These are phyloP conservation scores for Tolypocladium ovalisporum DNA, from an alignment of 2,329 filamentous ascomycete species.

Conservation along the genomic window DNA sequence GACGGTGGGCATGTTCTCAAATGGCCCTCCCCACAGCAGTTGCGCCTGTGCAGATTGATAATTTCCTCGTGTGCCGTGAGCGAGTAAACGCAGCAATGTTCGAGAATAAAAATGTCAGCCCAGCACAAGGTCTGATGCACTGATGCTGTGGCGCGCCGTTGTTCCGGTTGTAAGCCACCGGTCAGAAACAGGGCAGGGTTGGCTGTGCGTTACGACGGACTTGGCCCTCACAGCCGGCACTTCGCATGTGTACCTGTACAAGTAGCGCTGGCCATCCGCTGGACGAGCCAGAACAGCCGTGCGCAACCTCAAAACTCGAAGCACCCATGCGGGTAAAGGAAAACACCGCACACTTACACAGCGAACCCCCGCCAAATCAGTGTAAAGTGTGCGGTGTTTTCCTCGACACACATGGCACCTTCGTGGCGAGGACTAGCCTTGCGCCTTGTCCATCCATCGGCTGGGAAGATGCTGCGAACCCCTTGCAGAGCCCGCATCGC, in stretches of 20 bases:
- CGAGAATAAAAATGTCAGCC: neutral
- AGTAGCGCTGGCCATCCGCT: neutral
- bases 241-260: neutral
- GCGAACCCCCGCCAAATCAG: too few species aligned
- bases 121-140: neutral
- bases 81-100: neutral
- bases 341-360: too few species aligned
- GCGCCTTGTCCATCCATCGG: neutral
- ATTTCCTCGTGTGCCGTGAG: neutral
- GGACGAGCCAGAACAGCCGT: neutral
- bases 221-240: neutral
- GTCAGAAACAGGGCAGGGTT: slow-evolving; percentile 1
- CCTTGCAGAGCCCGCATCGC: neutral
- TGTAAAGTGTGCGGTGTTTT: too few species aligned
- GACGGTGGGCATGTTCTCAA: neutral
- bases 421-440: neutral
- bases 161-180: neutral
- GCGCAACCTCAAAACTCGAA: neutral
- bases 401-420: too few species aligned
- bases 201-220: neutral
- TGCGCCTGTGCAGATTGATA: neutral
- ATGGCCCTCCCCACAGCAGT: neutral
- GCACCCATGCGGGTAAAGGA: too few species aligned
- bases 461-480: neutral
- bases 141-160: neutral